phyloP scores from a whole-genome alignment of 2,329 filamentous ascomycete genomes.

The Cladosporium cucumerinum region DNA sequence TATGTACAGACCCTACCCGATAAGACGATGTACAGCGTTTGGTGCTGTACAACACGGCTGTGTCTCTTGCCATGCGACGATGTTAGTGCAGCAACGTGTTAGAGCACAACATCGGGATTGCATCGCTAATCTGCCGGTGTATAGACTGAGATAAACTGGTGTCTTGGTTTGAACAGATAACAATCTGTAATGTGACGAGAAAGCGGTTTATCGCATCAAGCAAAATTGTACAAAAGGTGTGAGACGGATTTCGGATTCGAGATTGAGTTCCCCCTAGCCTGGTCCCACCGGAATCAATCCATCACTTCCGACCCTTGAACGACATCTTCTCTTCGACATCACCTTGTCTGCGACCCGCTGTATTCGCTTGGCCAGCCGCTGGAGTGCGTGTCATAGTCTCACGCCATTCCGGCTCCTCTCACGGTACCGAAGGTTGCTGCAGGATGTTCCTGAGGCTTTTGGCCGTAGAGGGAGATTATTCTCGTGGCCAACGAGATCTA shows the following conservation, averaged over 20 bases:
- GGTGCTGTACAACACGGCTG: neutral
- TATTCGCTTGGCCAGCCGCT: neutral
- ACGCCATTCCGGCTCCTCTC: conserved; percentile 6
- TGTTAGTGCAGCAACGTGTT: neutral
- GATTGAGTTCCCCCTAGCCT: conserved; percentile 1
- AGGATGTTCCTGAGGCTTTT: neutral
- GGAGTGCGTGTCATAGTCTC: conserved; percentile 9
- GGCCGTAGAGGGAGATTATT: neutral
- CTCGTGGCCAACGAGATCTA: neutral
- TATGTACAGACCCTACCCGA: neutral
- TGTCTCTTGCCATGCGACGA: neutral
- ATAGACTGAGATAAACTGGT: neutral
- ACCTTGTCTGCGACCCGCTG: neutral
- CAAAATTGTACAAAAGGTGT: too few relatives aligned
- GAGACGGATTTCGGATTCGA: neutral
- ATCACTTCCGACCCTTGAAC: neutral
- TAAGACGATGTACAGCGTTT: neutral
- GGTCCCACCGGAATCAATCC: neutral
- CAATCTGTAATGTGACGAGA: neutral
- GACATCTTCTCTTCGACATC: conserved; percentile 3
- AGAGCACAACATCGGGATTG: neutral
- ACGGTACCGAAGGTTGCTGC: neutral
- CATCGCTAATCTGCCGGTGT: neutral
- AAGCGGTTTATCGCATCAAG: neutral
- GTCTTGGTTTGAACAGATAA: neutral